Conservation (phyloP, 352 stramenopile genomes). For the Albugo candida region DNA sequence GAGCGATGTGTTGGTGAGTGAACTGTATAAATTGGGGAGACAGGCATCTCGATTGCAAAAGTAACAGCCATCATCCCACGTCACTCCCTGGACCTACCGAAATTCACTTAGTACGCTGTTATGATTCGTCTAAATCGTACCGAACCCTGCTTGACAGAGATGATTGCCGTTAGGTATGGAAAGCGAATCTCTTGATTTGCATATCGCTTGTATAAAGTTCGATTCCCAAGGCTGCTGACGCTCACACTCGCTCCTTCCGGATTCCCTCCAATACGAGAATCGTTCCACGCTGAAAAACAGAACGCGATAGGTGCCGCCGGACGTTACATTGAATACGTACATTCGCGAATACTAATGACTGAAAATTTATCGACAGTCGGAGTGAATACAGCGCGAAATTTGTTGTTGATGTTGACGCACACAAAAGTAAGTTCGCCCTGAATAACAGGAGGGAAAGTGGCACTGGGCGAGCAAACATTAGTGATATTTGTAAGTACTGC, state of each 20-base stretch:
- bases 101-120: neutral
- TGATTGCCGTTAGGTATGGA: slow-evolving; percentile 56
- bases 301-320: neutral
- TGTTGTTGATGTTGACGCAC: slow-evolving; percentile 60
- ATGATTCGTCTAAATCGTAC: slow-evolving; percentile 3
- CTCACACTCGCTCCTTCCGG: slow-evolving; percentile 30
- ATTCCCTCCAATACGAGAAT: slow-evolving; percentile 31
- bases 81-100: slow-evolving; percentile 41
- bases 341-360: slow-evolving; percentile 46
- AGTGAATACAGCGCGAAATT: slow-evolving; percentile 55
- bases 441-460: slow-evolving; percentile 20
- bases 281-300: slow-evolving; percentile 32
- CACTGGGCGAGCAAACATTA: slow-evolving; percentile 35
- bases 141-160: slow-evolving; percentile 56
- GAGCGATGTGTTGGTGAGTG: slow-evolving; percentile 24
- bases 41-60: slow-evolving; percentile 37
- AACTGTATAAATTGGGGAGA: slow-evolving; percentile 44
- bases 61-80: slow-evolving; percentile 69
- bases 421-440: slow-evolving; percentile 49
- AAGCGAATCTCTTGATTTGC: slow-evolving; percentile 25
- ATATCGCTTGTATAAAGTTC: slow-evolving; percentile 59
- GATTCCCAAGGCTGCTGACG: slow-evolving; percentile 41
- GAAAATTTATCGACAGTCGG: slow-evolving; percentile 58
- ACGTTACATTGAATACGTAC: slow-evolving; percentile 14
- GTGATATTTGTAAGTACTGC: slow-evolving; percentile 28